A percentile compares a stretch with the other conserved stretches of the same genome.
Evolutionary conservation across 2,329 filamentous ascomycete genomes (phyloP).

Genomic region (Kalaharituber pfeilii): DNA sequence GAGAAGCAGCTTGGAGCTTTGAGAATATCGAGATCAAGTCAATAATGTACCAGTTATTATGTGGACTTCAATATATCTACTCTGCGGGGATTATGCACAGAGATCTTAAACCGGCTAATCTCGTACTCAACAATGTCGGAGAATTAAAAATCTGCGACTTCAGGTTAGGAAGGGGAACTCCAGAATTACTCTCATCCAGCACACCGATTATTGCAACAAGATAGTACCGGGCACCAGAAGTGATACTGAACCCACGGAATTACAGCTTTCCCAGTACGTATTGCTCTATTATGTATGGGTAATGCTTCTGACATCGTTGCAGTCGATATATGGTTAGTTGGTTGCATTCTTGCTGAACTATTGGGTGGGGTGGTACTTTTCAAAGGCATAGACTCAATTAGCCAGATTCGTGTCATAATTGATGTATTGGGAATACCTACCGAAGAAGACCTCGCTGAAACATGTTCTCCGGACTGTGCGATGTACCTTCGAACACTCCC

Average conservation of each 20-base stretch:
- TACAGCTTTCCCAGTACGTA: constrained; percentile 98
- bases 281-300: constrained; percentile 1
- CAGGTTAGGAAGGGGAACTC: constrained; percentile 78
- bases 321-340: constrained; percentile 99
- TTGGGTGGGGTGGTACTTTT: constrained; percentile 95
- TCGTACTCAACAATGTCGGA: constrained; percentile 96
- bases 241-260: constrained; percentile 99
- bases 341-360: constrained; percentile 90
- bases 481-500: constrained; percentile 96
- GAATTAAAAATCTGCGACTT: constrained; percentile 99
- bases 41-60: constrained; percentile 99
- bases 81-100: constrained; percentile 94
- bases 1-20: constrained; percentile 31
- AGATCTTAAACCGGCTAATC: constrained; percentile 90
- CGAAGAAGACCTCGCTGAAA: constrained; percentile 81
- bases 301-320: not conserved
- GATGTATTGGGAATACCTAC: constrained; percentile 95
- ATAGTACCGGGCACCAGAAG: constrained; percentile 97
- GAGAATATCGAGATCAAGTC: constrained; percentile 98
- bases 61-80: constrained; percentile 97
- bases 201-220: constrained; percentile 93
- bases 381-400: constrained; percentile 97
- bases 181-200: too few relatives aligned
- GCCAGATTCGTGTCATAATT: constrained; percentile 97
- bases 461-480: constrained; percentile 86